Base-by-base conservation (phyloP, 345 rosid species). In the Lenwebbia sp. region DNA sequence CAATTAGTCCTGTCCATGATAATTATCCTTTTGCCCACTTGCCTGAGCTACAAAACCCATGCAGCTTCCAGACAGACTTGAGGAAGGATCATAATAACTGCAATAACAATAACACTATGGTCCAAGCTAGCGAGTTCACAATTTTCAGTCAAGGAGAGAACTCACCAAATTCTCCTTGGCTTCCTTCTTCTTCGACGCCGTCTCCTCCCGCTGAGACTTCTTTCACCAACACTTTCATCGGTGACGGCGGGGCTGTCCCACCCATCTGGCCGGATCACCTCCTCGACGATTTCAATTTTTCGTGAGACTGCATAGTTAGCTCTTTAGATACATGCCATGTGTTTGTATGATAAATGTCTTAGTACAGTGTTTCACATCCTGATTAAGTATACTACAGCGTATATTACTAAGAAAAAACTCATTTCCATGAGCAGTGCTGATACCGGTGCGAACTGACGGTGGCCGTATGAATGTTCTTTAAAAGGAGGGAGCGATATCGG, bases 221-320 rank as follows among this genome's bases (percentile, higher is more conserved):
- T 54, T 49, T 62, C 8, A 17, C 53, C 47, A 37, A 87, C 70
- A 84, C 85, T 23, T 54, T 86, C 21, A 76, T 70, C 22, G 86
- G 91, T 89, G 86, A 85, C 50, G 86, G 86, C 33, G 92, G 86
- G n/a, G 90, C 88, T 53, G 87, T 86, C 83, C 41, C 90, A 82
- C 85, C 93, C 17, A 75, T 74, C 55, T 92, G 94, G 94, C 89
- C 92, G 4, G 91, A 90, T 47, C 49, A 83, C 49, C 83, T 92
- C 83, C 92, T 94, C n/a, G 93, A 94, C 52, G 92, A 94, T 54
- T 90, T 92, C 85, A 70, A 86, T 92, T 40, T 94, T 91, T 87
- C 86, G 88, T 84, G 92, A 91, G 84, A 89, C 90, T 89, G 85
- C 90, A 58, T 90, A 89, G 86, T 87, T 54, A 28, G 41, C 21